Evolutionary conservation across 2,329 filamentous ascomycete species (phyloP), one percentile per base, ranked within the genome.

Genomic region (Cladophialophora psammophila): DNA sequence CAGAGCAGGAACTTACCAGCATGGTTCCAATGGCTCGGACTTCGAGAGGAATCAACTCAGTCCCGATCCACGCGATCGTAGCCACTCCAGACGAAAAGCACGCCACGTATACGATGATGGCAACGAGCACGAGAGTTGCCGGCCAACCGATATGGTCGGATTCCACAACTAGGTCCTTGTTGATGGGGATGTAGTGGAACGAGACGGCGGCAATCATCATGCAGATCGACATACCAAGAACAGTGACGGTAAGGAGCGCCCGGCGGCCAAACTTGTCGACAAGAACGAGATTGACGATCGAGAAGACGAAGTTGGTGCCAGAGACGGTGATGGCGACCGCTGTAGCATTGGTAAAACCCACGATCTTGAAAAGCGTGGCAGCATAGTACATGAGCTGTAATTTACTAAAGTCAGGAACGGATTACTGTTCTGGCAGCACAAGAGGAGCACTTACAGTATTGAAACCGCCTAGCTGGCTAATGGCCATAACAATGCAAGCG

Each of bases 381-480:
- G 91, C 93, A 76, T 93, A 96, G 79, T 96, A 96, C 92, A 96
- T 96, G 32, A 59, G 31, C 40, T 42, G 40, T n/a, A 13, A n/a
- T 42, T 26, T 26, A n/a, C 13, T n/a, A n/a, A 13, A n/a, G 40
- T 42, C 18, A 42, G 40, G 5, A 42, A 5, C 13, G 13, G 40
- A 8, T 42, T 96, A 83, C 13, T 18, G 2, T n/a, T 42, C 40
- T 42, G 40, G 35, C 10, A 5, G 40, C 40, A 42, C 38, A 1
- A 18, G 26, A 42, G 40, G 40, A 42, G 10, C 40, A 42, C 40
- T 42, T 42, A 42, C 40, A 8, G 91, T 94, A 80, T 96, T 96
- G 78, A 95, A 94, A 0, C 92, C 93, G 74, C 91, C 94, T 0
- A 96, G 84, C 77, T 98, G 94, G 78, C 97, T 94, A 6, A 96